Conservation (phyloP, 1,139 yeast genomes). For the Petasospora rhodanensis region DNA sequence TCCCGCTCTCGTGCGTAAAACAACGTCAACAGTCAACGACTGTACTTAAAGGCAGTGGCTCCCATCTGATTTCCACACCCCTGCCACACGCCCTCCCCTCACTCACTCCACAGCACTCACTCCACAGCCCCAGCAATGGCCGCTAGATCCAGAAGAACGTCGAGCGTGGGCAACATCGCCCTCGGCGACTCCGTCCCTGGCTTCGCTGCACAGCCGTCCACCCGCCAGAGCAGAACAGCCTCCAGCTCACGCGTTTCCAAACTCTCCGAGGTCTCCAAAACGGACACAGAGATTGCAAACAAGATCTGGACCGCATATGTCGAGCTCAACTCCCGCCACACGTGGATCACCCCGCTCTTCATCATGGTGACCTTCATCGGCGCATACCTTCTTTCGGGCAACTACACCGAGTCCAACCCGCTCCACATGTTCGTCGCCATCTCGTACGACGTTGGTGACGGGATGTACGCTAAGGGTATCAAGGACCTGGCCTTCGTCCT, state of each 20-base stretch:
- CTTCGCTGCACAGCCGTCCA: conserved; percentile 32
- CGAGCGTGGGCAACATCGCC: conserved; percentile 54
- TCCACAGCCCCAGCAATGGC: background rate
- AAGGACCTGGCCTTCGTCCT: conserved; percentile 78
- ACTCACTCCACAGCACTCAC: background rate
- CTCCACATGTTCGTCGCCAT: conserved; percentile 62
- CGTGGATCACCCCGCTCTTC: conserved; percentile 74
- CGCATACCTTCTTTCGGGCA: conserved; percentile 46
- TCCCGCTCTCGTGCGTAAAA: no score
- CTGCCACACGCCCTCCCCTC: conserved; percentile 1
- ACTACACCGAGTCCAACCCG: conserved; percentile 52
- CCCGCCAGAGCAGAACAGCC: conserved; percentile 30
- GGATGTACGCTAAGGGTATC: conserved; percentile 75
- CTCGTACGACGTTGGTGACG: conserved; percentile 53
- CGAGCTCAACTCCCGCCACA: conserved; percentile 63
- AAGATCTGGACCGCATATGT: conserved; percentile 53
- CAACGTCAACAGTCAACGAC: no score
- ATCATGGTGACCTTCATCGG: conserved; percentile 36
- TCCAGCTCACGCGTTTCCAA: conserved; percentile 26
- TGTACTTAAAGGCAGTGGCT: no score
- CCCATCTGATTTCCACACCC: no score
- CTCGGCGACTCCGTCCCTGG: conserved; percentile 55
- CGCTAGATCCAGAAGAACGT: conserved; percentile 32
- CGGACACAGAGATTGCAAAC: conserved; percentile 32
- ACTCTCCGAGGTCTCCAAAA: conserved; percentile 28